Base-by-base conservation (phyloP, 106 monocot species). In the Platanthera zijinensis region DNA sequence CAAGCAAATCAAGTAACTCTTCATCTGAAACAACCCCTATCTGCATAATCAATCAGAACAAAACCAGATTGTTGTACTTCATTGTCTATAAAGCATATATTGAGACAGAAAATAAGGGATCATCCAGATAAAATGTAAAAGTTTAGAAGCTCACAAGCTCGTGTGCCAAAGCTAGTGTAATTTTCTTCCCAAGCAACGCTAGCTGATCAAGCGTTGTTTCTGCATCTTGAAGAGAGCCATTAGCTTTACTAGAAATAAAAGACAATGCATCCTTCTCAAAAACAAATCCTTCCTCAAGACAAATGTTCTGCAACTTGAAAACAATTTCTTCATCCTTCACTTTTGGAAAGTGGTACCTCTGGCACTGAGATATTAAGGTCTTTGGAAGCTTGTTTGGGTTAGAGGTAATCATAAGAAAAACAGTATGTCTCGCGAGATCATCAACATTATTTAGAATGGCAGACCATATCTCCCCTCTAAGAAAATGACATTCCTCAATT, bases 161-260 rank as follows among this genome's bases (percentile, higher is more conserved):
- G 76, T 97, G 82, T 56, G 82, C 86, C 82, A 97, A 88, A 77
- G 93, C 74, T 67, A 91, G 21, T 22, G 94, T 97, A 51, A 97
- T 94, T 77, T 56, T 87, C 57, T 94, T 97, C 48, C 97, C 97
- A 71, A 97, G 87, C 80, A 97, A 86, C 74, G 86, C 88, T 62
- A 97, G 83, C 79, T 97, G 97, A 72, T 97, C 97, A 61, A 97
- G 89, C 86, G 86, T 85, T 51, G 77, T 91, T 69, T 94, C 97
- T 49, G 94, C 93, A 86, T 97, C 97, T 76, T 93, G 81, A 76
- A 94, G 87, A 28, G 94, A 94, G 76, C 97, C 97, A 85, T 83
- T 87, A 15, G 87, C 87, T 78, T 91, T 97, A 46, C 51, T 53
- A 72, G 97, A 91, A 78, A 97, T 82, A 57, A 94, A 90, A 21